Percentiles rank a stretch among this genome's conserved stretches.
Evolutionary conservation across 371 early-diverging fungal genomes (phyloP).

Genomic region (Apophysomyces ossiformis): DNA sequence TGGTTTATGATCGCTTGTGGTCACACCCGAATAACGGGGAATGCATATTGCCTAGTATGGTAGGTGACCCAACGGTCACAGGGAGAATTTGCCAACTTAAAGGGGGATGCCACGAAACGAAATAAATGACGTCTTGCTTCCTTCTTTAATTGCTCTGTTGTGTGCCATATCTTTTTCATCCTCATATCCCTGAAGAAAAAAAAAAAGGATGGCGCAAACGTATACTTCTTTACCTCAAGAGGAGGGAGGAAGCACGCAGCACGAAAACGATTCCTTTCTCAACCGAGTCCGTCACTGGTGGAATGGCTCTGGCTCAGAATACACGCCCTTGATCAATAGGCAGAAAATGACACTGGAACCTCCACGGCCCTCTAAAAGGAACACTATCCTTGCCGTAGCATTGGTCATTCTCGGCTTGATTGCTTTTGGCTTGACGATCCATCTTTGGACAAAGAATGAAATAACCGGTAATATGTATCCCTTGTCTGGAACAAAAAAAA

Average conservation of each 20-base stretch:
- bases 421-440: slow-evolving; percentile 20
- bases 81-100: slow-evolving; percentile 1
- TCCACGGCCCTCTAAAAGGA: slow-evolving; percentile 28
- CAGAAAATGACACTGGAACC: slow-evolving; percentile 45
- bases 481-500: not conserved
- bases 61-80: not conserved
- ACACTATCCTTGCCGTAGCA: slow-evolving; percentile 26
- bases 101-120: not conserved
- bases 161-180: no score
- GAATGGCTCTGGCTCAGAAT: slow-evolving; percentile 19
- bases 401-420: slow-evolving; percentile 27
- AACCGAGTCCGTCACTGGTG: slow-evolving; percentile 23
- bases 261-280: slow-evolving; percentile 1
- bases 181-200: no score
- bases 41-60: not conserved
- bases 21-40: slow-evolving; percentile 8
- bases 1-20: not conserved
- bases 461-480: not conserved
- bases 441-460: slow-evolving; percentile 17
- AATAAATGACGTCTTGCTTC: not conserved
- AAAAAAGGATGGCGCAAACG: slow-evolving; percentile 14
- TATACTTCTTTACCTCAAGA: slow-evolving; percentile 24
- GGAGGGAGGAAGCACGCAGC: slow-evolving; percentile 3
- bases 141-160: not conserved
- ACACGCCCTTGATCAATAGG: slow-evolving; percentile 40